Evolutionary conservation across 225 moss, liverwort and hornwort species (phyloP), one percentile per base, ranked within the genome.

Genomic region (Ulota crispa): DNA sequence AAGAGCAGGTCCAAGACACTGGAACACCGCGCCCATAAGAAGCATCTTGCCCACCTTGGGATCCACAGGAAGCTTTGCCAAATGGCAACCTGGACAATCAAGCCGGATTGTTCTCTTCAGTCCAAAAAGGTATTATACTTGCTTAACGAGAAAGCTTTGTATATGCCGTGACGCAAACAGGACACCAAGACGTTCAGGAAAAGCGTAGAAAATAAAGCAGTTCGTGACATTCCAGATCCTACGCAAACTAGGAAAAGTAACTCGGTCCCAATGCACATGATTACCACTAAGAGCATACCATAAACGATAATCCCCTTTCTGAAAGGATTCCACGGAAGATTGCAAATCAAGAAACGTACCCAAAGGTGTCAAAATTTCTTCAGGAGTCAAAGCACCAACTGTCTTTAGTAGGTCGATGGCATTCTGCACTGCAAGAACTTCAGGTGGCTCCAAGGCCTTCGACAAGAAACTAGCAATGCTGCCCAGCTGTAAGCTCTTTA

Each of bases 11-110:
- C 96, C 96, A 45, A 96, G 82, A 64, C 99, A 99, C 84, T 96
- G 96, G 78, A 99, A 99, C 30, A 99, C 96, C n/a, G 99, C 99
- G 68, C 99, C 99, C 96, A 99, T 93, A 6, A 99, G 87, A 68
- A 99, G 91, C 99, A 99, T 99, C 85, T 99, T 99, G 64, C 99
- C 99, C 75, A 99, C 99, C 88, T 99, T 99, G 24, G 99, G 99
- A 84, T 99, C 96, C 63, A 99, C 96, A 7, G 99, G 99, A 80
- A 99, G 86, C 70, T 86, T 88, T 68, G 96, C 94, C 54, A 99
- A 92, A 86, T 99, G 99, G 82, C 93, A 90, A 69, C 99, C 99
- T 99, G 94, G 31, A 88, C 57, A 89, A 41, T 77, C 81, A 89
- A 41, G 79, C 81, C 68, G 28, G 61, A 75, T 24, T 69, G 55